phyloP scores from a whole-genome alignment of 106 monocot genomes.

The Narthecium ossifragum region DNA sequence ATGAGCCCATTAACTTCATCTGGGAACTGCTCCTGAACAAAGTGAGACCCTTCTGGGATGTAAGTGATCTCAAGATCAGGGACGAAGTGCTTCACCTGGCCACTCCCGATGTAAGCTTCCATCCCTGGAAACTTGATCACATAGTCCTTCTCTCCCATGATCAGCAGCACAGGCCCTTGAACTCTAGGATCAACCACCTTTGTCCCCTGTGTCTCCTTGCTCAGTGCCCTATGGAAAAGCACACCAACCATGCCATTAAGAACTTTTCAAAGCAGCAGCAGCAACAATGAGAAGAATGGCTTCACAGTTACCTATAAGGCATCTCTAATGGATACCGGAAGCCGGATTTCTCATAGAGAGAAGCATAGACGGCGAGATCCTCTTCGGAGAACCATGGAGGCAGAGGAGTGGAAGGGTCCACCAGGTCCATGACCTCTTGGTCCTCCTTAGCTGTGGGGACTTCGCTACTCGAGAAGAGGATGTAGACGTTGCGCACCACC shows the following conservation, averaged over 20 bases:
- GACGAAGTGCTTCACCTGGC: slow-evolving; percentile 11
- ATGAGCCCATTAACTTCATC: slow-evolving; percentile 28
- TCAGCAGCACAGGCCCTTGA: slow-evolving; percentile 13
- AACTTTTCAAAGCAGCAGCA: background rate
- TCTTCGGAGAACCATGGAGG: slow-evolving; percentile 31
- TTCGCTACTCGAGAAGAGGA: slow-evolving; percentile 30
- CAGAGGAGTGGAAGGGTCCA: slow-evolving; percentile 24
- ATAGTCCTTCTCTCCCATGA: slow-evolving; percentile 36
- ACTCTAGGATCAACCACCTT: slow-evolving; percentile 22
- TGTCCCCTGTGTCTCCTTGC: background rate
- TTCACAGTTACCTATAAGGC: slow-evolving; percentile 14
- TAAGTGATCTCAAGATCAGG: slow-evolving; percentile 17
- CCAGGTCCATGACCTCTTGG: slow-evolving; percentile 38
- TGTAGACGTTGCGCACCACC: slow-evolving; percentile 27
- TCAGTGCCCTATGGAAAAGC: background rate
- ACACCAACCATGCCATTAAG: background rate
- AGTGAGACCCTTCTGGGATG: slow-evolving; percentile 32
- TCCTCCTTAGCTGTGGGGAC: slow-evolving; percentile 20
- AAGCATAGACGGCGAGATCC: slow-evolving; percentile 20
- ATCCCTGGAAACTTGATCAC: slow-evolving; percentile 14
- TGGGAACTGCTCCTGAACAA: slow-evolving; percentile 38
- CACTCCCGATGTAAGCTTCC: slow-evolving; percentile 22
- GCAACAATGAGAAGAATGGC: background rate
- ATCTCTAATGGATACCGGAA: slow-evolving; percentile 22
- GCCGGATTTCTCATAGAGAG: slow-evolving; percentile 24